Base-by-base conservation (phyloP, 345 rosid genomes). In the Salix exigua region DNA sequence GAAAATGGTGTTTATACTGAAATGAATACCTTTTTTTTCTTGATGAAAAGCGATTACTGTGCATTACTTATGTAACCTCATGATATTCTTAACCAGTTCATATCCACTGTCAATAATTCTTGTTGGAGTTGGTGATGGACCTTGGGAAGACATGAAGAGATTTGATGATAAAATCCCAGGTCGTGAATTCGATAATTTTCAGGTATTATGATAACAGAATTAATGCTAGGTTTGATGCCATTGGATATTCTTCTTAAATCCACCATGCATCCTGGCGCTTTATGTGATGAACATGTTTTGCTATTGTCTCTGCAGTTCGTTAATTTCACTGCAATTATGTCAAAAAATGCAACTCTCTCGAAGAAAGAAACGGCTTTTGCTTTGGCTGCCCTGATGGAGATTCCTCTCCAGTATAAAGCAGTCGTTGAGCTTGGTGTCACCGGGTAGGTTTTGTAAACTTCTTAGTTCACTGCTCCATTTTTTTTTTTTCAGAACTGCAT, bases 121-220 rank as follows among this genome's bases (percentile, higher is more conserved):
- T 66, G 86, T 92, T 79, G 94, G 97, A 71, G 94, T 88, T 71
- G 97, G 97, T 73, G 97, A 89, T 70, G 96, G 93, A 40, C 96
- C 96, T 37, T 91, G 96, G 96, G 94, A 91, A 31, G 91, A 87
- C 77, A 92, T 90, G 97, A 83, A 75, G 83, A 89, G 80, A 77
- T 92, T 92, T 30, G 97, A 90, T 75, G 89, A 92, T 75, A 90
- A 85, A 85, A 87, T 92, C 79, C 94, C 97, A 62, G 73, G 83
- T 25, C 92, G 93, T 4, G 87, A 83, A 19, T 87, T 92, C 53
- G 97, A 92, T 80, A 90, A 90, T 83, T 92, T 92, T 83, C 97
- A 90, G 91, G 94, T 89, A 68, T 7, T 68, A 16, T 62, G 18
- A 21, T 26, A 5, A 4, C 65, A 68, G 38, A 13, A 66, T 8